These are phyloP conservation scores for Pelargonium fulgidum DNA, from an alignment of 441 rosid species.

Conservation along the genomic window DNA sequence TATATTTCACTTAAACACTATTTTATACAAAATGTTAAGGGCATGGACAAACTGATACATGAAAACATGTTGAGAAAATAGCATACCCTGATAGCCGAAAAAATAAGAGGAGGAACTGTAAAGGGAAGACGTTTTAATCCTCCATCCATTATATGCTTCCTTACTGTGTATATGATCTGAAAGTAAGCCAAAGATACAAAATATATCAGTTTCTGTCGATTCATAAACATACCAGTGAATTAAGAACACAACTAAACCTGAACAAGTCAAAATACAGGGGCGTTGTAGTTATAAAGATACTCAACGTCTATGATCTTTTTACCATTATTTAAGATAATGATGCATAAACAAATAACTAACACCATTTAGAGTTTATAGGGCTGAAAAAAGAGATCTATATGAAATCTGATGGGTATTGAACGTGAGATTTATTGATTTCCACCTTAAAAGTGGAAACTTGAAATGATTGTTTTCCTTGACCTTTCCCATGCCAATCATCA, in stretches of 20 bases:
- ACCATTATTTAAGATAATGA: background rate
- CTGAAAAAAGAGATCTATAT: background rate
- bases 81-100: constrained; percentile 50
- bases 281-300: background rate
- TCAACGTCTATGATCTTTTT: background rate
- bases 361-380: background rate
- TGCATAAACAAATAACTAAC: background rate
- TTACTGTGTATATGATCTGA: constrained; percentile 53
- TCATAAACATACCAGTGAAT: constrained; percentile 16
- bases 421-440: background rate
- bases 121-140: constrained; percentile 51
- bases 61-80: constrained; percentile 10
- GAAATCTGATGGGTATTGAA: background rate
- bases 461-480: background rate
- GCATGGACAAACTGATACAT: background rate
- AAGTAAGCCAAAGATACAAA: constrained; percentile 17
- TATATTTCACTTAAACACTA: background rate
- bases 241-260: constrained; percentile 13
- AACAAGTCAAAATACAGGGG: background rate
- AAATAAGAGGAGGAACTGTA: constrained; percentile 50
- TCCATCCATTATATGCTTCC: constrained; percentile 51
- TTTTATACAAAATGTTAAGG: background rate
- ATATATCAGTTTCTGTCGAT: background rate
- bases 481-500: too few relatives aligned
- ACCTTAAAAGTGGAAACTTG: background rate